Base-by-base conservation (phyloP, 805 yeast species). In the Pichia deserticola region DNA sequence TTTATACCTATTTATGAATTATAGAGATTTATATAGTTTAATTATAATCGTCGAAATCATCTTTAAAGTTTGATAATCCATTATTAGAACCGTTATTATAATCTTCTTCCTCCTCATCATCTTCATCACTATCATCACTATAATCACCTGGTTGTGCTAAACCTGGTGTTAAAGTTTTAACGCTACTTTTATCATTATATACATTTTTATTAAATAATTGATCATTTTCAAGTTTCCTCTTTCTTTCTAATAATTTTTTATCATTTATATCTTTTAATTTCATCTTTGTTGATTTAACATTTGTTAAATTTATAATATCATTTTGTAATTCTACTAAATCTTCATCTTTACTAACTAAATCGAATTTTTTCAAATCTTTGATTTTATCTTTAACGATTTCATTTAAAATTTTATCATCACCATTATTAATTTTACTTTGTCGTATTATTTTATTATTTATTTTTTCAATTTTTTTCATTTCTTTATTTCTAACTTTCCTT, bases 131-230 rank as follows among this genome's bases (percentile, higher is more conserved):
- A 11, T 55, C 60, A 30, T 61, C 79, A 50, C 79, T 81, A 56
- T 79, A 83, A 41, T 78, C 75, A 55, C 73, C 70, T 36, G 86
- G 89, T 34, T 93, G 93, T 1, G 93, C 95, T 65, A 86, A 74
- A 54, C 95, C 95, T 1, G 93, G 95, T 0, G 95, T 86, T 49
- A 86, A 71, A 30, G 93, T 92, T 39, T 86, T 77, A 53, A 68
- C 67, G 4, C 77, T 64, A 54, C 75, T 65, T 36, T 62, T 57
- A 25, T 79, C 80, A 45, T 68, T 66, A 50, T 71, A 63, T 47
- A 75, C 63, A 59, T 73, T 74, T 33, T 67, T 63, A 44, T 70
- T 65, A 60, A 72, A 69, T 9, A 60, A 44, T 60, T 62, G 51
- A 60, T 61, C 50, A 69, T 63, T 48, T 56, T 48, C 35, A 54